phyloP scores from a whole-genome alignment of 208 protist genomes.

The Trypanosoma cruzi region DNA sequence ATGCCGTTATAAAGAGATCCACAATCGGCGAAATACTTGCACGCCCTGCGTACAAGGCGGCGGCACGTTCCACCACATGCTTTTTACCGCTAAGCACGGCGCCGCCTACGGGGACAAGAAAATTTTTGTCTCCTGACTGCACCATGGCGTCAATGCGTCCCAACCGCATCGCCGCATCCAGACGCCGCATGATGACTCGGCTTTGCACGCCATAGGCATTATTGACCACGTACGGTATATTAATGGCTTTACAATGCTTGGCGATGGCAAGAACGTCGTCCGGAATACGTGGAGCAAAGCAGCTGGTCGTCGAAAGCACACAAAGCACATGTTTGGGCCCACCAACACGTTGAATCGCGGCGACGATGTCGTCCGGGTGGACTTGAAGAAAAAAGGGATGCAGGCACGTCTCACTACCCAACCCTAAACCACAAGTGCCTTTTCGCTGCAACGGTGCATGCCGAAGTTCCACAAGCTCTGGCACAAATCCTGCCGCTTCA shows the following conservation, averaged over 20 bases:
- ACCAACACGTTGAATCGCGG: slow-evolving; percentile 65
- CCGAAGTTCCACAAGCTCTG: slow-evolving; percentile 61
- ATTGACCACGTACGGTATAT: slow-evolving; percentile 97
- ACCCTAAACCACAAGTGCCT: not conserved
- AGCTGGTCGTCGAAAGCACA: slow-evolving; percentile 97
- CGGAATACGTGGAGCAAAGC: slow-evolving; percentile 97
- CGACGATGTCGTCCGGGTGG: slow-evolving; percentile 68
- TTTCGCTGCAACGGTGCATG: slow-evolving; percentile 28
- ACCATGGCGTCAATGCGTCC: slow-evolving; percentile 95
- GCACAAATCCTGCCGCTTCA: slow-evolving; percentile 68
- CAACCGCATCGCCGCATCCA: slow-evolving; percentile 72
- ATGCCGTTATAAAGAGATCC: slow-evolving; percentile 97
- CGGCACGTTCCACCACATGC: slow-evolving; percentile 39
- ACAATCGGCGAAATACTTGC: slow-evolving; percentile 91
- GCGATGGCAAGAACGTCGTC: slow-evolving; percentile 95
- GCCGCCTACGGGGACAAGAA: slow-evolving; percentile 98
- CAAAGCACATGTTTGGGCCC: slow-evolving; percentile 83
- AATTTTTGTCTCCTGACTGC: slow-evolving; percentile 99
- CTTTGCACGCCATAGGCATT: slow-evolving; percentile 98
- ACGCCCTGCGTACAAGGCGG: slow-evolving; percentile 91
- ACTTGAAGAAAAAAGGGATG: slow-evolving; percentile 67
- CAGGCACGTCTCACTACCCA: not conserved
- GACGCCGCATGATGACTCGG: slow-evolving; percentile 64
- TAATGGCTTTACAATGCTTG: slow-evolving; percentile 75
- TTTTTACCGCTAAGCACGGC: slow-evolving; percentile 42